These are phyloP conservation scores for Neurospora sp. DNA, from an alignment of 495 filamentous ascomycete genomes.

Conservation along the genomic window DNA sequence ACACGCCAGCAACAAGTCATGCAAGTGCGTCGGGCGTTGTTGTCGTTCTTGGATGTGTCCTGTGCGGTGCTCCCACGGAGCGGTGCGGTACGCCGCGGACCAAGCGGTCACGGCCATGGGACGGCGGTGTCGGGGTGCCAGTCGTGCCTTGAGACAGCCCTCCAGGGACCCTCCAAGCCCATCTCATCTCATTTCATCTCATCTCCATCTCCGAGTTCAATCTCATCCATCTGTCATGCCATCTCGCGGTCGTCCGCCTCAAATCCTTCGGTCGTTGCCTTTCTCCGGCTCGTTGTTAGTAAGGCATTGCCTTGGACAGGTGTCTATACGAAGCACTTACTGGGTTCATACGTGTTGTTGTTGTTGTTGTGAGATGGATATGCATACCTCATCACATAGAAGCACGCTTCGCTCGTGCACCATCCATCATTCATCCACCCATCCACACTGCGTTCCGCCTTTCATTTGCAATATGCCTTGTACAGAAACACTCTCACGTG, in stretches of 20 bases:
- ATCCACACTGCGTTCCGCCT: not conserved
- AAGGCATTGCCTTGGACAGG: slow-evolving; percentile 15
- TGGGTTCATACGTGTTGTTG: not conserved
- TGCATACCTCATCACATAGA: not conserved
- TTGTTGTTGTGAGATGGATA: not conserved
- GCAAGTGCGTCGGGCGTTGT: slow-evolving; percentile 3
- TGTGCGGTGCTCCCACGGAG: slow-evolving; percentile 1
- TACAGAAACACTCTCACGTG: not conserved
- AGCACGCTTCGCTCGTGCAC: not conserved
- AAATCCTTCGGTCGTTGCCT: not conserved
- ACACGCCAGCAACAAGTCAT: not conserved
- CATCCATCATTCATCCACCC: not conserved
- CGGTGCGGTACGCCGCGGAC: not conserved
- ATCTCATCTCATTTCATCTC: not conserved
- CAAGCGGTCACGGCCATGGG: not conserved
- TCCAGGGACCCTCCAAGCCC: not conserved
- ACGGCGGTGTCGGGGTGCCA: not conserved
- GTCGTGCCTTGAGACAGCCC: not conserved
- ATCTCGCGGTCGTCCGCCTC: not conserved
- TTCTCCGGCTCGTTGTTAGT: not conserved
- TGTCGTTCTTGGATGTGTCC: not conserved
- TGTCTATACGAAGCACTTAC: slow-evolving; percentile 6
- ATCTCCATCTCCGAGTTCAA: not conserved
- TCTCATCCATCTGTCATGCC: not conserved
- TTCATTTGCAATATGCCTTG: not conserved